Evolutionary conservation across 148 eudicot species (phyloP), one percentile per base, ranked within the genome.

Genomic region (Fagopyrum tataricum): DNA sequence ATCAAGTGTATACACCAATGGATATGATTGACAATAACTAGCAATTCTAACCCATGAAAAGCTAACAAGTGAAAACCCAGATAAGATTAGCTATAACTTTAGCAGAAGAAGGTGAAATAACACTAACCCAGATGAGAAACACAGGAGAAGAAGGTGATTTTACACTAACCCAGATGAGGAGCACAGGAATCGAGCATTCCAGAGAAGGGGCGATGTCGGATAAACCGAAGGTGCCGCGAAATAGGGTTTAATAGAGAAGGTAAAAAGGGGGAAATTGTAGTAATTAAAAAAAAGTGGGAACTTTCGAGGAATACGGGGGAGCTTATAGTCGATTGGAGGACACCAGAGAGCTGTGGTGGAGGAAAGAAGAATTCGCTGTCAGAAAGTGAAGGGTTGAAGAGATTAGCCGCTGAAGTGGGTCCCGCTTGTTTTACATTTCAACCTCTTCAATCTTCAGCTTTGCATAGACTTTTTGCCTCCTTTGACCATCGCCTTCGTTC

Each of bases 311-410:
- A 59, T 59, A 6, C 0, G 66, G 66, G 66, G 39, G 39, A 24
- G 24, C 31, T 59, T 24, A 59, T 4, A 24, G 66, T 11, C 12
- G 40, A 12, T 21, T 59, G 66, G 66, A 4, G 37, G 37, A 31
- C 37, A 3, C 37, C 37, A 31, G 37, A 31, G 39, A 59, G 62
- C 31, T 9, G 11, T 18, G 17, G 62, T 55, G 31, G 62, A 55
- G 31, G 62, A 15, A 59, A 59, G 66, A 24, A 24, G 66, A 24
- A 24, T 37, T 59, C 66, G 66, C 66, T 59, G 66, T 59, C 66
- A 39, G 66, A 59, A 26, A 52, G 66, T 23, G 66, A 10, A 23
- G 31, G 39, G 31, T 5, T 7, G 64, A 51, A 51, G 56, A 51
- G 4, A 51, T 13, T 17, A 51, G 56, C 62, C 20, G 62, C 62